Percentiles rank a stretch among this genome's conserved stretches.
These are phyloP conservation scores for Lithohypha guttulata DNA, from an alignment of 2,329 filamentous ascomycete genomes.

Conservation along the genomic window DNA sequence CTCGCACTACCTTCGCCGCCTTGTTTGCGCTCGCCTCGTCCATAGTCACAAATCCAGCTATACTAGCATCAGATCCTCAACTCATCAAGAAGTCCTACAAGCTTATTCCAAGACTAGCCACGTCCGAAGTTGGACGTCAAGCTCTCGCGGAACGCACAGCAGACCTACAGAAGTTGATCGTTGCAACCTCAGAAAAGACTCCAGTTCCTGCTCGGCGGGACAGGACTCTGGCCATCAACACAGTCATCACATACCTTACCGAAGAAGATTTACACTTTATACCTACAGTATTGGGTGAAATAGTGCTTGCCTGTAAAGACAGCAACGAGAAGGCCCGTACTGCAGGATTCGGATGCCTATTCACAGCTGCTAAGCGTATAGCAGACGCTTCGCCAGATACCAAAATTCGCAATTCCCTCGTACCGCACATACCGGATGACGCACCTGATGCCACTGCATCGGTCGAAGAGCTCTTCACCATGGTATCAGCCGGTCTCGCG, in stretches of 20 bases:
- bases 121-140: constrained; percentile 64
- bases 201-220: constrained; percentile 79
- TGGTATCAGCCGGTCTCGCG: constrained; percentile 91
- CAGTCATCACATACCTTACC: constrained; percentile 70
- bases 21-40: constrained; percentile 80
- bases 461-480: constrained; percentile 93
- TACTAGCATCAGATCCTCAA: constrained; percentile 57
- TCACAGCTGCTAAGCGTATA: constrained; percentile 79
- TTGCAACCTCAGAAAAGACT: constrained; percentile 71
- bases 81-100: constrained; percentile 99
- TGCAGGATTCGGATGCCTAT: constrained; percentile 78
- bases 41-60: constrained; percentile 64
- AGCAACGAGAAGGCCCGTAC: constrained; percentile 91
- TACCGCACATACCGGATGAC: constrained; percentile 74
- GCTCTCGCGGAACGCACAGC: constrained; percentile 64
- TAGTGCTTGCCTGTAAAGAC: constrained; percentile 94
- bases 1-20: constrained; percentile 69
- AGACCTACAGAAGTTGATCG: constrained; percentile 72
- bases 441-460: constrained; percentile 67
- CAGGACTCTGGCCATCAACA: constrained; percentile 68
- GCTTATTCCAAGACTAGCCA: constrained; percentile 79
- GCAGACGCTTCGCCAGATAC: constrained; percentile 45
- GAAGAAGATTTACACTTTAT: constrained; percentile 80
- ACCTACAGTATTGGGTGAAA: constrained; percentile 78
- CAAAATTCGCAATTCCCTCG: constrained; percentile 78